These are phyloP conservation scores for Crithidia bombi DNA, from an alignment of 208 protist genomes.

Conservation along the genomic window DNA sequence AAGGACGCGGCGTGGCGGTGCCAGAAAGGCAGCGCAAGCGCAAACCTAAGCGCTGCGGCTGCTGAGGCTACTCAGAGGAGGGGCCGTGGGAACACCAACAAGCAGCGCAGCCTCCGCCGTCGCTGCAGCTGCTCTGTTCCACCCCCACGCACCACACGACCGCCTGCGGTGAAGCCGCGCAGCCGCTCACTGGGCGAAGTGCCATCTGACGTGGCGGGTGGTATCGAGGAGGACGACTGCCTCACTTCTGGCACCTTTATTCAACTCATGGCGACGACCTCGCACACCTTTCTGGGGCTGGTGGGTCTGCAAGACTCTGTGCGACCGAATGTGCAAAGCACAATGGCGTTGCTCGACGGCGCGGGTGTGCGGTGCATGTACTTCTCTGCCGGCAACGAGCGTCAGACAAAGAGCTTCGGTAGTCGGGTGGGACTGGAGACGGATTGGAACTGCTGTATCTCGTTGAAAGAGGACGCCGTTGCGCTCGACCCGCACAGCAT, in stretches of 20 bases:
- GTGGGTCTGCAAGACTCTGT: conserved; percentile 90
- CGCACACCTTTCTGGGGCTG: conserved; percentile 89
- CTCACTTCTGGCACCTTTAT: conserved; percentile 63
- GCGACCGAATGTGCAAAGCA: conserved; percentile 75
- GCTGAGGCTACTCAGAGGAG: background rate
- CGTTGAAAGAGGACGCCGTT: conserved; percentile 86
- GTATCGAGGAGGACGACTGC: conserved; percentile 61
- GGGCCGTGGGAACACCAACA: background rate
- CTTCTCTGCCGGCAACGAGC: conserved; percentile 85
- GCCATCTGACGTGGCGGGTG: conserved; percentile 35
- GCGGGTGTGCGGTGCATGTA: conserved; percentile 95
- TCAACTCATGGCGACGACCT: conserved; percentile 66
- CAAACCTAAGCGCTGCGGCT: too few species aligned
- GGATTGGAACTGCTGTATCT: conserved; percentile 97
- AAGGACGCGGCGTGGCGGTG: background rate
- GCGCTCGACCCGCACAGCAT: conserved; percentile 85
- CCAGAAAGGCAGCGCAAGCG: too few species aligned
- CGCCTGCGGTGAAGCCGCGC: conserved; percentile 27
- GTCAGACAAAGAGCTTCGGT: conserved; percentile 92
- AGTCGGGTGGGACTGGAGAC: conserved; percentile 92
- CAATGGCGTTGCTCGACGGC: conserved; percentile 78
- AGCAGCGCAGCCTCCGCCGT: background rate
- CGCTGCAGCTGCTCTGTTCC: conserved; percentile 35
- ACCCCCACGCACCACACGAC: conserved; percentile 24
- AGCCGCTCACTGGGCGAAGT: conserved; percentile 44